Percentiles rank a stretch among this genome's conserved stretches.
phyloP scores from a whole-genome alignment of 2,329 filamentous ascomycete genomes.

The Pseudonectria foliicola region DNA sequence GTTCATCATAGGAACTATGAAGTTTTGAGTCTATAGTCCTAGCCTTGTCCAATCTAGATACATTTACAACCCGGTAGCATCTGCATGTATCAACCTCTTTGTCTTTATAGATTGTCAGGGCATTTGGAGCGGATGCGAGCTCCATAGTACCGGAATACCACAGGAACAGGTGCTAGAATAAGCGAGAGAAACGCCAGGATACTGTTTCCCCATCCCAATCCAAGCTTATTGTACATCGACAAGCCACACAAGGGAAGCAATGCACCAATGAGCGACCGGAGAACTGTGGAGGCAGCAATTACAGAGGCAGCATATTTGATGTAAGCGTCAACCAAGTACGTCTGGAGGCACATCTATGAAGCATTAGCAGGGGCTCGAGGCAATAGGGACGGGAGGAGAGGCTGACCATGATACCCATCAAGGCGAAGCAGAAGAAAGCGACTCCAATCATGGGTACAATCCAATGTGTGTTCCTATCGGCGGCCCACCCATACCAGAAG shows the following conservation, averaged over 20 bases:
- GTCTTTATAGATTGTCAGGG: slow-evolving; percentile 14
- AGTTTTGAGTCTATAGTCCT: too few relatives aligned
- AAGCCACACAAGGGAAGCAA: slow-evolving; percentile 56
- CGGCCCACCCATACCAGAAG: slow-evolving; percentile 26
- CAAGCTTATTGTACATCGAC: slow-evolving; percentile 30
- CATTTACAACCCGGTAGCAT: too few relatives aligned
- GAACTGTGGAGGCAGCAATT: slow-evolving; percentile 22
- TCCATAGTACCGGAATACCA: slow-evolving; percentile 14
- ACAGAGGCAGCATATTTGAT: slow-evolving; percentile 24
- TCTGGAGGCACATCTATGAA: slow-evolving; percentile 28
- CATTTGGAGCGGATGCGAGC: slow-evolving; percentile 16
- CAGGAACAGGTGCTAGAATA: slow-evolving; percentile 11
- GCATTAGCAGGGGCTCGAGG: neutral
- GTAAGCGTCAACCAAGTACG: slow-evolving; percentile 27
- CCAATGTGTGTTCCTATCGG: slow-evolving; percentile 20
- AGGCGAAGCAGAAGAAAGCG: slow-evolving; percentile 37
- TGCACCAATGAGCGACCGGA: slow-evolving; percentile 52
- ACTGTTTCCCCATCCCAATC: slow-evolving; percentile 40
- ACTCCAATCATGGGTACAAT: slow-evolving; percentile 31
- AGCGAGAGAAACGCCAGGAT: slow-evolving; percentile 37
- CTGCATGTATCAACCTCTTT: too few relatives aligned
- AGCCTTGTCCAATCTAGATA: too few relatives aligned
- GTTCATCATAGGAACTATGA: too few relatives aligned
- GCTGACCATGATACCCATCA: slow-evolving; percentile 32
- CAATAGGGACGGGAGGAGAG: neutral